These are phyloP conservation scores for Sechiopsis laciniata DNA, from an alignment of 306 rosid species.

Conservation along the genomic window DNA sequence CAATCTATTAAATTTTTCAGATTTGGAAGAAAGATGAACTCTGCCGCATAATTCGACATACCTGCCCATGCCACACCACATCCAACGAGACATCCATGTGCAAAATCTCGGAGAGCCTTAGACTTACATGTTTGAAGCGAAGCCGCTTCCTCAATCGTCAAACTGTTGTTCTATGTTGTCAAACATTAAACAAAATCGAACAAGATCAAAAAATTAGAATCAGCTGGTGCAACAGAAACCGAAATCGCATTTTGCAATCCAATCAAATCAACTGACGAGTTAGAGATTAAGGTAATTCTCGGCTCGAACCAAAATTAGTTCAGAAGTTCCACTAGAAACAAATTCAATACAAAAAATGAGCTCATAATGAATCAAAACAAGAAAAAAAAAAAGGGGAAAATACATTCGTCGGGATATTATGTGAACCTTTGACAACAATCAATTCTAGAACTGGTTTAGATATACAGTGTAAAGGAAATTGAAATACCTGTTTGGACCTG, in stretches of 20 bases:
- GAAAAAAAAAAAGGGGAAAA: neutral
- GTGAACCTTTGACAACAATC: neutral
- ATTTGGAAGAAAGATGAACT: neutral
- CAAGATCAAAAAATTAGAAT: neutral
- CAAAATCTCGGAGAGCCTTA: conserved; percentile 26
- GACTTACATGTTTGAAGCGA: conserved; percentile 37
- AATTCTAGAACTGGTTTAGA: too few relatives aligned
- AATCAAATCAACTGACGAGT: conserved; percentile 3
- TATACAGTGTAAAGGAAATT: neutral
- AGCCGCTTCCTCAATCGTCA: conserved; percentile 42
- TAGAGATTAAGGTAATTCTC: neutral
- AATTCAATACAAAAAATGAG: neutral
- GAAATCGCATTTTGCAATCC: neutral
- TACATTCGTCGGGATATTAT: neutral
- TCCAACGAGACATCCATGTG: conserved; percentile 33
- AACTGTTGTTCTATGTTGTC: conserved; percentile 26
- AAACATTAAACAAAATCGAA: neutral
- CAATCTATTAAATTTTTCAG: neutral
- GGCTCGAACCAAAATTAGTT: neutral
- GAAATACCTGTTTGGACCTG: conserved; percentile 39
- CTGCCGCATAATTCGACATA: conserved; percentile 21
- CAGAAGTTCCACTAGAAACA: neutral
- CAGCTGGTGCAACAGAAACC: neutral
- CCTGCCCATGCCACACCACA: conserved; percentile 44
- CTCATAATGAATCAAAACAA: conserved; percentile 6